Conservation (phyloP, 768 basidiomycete species). For the Hemileccinum impolitum region DNA sequence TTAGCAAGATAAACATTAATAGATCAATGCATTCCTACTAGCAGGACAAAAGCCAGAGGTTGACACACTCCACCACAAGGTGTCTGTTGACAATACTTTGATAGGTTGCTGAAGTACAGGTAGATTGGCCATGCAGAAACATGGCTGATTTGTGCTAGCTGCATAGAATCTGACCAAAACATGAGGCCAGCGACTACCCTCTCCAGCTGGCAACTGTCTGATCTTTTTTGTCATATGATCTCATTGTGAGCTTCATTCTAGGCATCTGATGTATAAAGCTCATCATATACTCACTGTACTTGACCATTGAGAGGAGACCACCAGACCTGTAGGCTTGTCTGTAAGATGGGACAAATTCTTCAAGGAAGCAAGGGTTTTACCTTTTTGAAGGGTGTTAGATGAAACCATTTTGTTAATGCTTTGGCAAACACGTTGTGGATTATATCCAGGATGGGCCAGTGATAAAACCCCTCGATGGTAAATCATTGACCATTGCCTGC, state of each 20-base stretch:
- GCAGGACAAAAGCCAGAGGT: conserved; percentile 21
- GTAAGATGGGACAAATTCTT: too few relatives aligned
- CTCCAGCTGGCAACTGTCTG: too few relatives aligned
- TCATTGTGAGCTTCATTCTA: neutral
- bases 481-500: conserved; percentile 16
- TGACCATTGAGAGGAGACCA: neutral
- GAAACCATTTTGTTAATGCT: neutral
- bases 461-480: conserved; percentile 24
- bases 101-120: neutral
- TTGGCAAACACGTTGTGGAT: conserved; percentile 9
- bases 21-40: conserved; percentile 1
- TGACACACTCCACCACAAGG: conserved; percentile 12
- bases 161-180: too few relatives aligned
- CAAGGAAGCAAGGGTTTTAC: too few relatives aligned
- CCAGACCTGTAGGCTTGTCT: too few relatives aligned
- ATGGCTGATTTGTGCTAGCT: too few relatives aligned
- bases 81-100: conserved; percentile 1
- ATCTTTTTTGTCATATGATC: too few relatives aligned
- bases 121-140: neutral
- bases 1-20: too few relatives aligned
- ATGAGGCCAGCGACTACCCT: too few relatives aligned
- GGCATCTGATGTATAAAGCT: neutral
- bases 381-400: too few relatives aligned
- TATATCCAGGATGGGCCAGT: conserved; percentile 16
- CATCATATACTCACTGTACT: neutral